A percentile compares a stretch with the other conserved stretches of the same genome.
These are phyloP conservation scores for Metarhizium sp. DNA, from an alignment of 2,329 filamentous ascomycete species.

Conservation along the genomic window DNA sequence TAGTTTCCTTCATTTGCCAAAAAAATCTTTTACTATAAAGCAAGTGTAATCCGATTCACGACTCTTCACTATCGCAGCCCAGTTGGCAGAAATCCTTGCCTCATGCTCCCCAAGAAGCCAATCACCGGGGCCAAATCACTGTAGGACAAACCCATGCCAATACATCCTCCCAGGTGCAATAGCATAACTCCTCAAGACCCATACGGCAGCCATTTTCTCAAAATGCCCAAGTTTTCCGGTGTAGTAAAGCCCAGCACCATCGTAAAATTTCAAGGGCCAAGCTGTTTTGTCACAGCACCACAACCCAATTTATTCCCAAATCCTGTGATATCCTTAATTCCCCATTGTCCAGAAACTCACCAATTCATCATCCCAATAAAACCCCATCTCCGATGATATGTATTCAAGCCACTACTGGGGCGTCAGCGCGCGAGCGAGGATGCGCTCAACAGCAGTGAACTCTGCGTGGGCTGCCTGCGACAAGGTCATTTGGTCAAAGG, in stretches of 20 bases:
- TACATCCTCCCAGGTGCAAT: not conserved
- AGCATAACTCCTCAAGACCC: constrained; percentile 4
- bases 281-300: not conserved
- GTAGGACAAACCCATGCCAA: not conserved
- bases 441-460: constrained; percentile 37
- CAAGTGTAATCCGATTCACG: not conserved
- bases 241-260: not conserved
- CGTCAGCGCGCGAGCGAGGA: constrained; percentile 33
- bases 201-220: not conserved
- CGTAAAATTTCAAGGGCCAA: not conserved
- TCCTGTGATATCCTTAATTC: not conserved
- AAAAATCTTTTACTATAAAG: too few relatives aligned
- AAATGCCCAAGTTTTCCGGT: not conserved
- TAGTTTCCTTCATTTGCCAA: too few relatives aligned
- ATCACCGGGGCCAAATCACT: not conserved
- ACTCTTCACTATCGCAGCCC: too few relatives aligned
- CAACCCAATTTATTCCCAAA: not conserved
- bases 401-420: not conserved
- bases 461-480: constrained; percentile 35
- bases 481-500: constrained; percentile 40
- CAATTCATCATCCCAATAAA: not conserved
- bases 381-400: not conserved
- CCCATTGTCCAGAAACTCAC: not conserved
- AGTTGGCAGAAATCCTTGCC: too few relatives aligned
- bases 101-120: not conserved